phyloP scores from a whole-genome alignment of 139 green algal species.

The Chlamydomonas incerta region DNA sequence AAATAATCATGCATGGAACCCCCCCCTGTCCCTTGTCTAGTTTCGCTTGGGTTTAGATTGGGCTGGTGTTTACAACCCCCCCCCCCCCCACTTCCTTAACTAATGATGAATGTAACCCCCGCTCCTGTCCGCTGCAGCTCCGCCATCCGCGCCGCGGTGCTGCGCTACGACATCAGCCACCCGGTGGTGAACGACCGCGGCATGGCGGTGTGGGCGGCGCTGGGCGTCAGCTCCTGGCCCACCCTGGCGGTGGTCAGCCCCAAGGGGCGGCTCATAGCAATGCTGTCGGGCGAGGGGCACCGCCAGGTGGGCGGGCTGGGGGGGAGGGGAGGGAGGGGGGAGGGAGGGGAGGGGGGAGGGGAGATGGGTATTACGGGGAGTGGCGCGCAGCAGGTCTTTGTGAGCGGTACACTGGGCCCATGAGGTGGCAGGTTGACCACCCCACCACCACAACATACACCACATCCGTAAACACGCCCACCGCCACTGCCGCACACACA shows the following conservation, averaged over 20 bases:
- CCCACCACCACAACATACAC: too few species aligned
- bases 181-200: conserved; percentile 80
- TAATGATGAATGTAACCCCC: too few species aligned
- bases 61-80: too few species aligned
- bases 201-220: conserved; percentile 78
- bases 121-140: too few species aligned
- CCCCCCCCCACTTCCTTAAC: too few species aligned
- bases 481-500: too few species aligned
- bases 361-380: too few species aligned
- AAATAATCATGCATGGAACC: too few species aligned
- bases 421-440: too few species aligned
- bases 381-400: background rate
- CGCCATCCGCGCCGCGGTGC: conserved; percentile 51
- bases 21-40: too few species aligned
- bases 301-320: conserved; percentile 50
- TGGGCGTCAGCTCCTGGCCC: conserved; percentile 80
- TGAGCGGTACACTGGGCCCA: background rate
- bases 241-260: conserved; percentile 74
- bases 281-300: conserved; percentile 77
- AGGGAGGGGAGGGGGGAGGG: background rate
- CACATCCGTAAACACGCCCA: too few species aligned
- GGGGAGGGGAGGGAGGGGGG: background rate
- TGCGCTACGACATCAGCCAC: conserved; percentile 80
- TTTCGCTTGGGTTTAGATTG: too few species aligned
- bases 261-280: conserved; percentile 62